Percentiles rank a stretch among this genome's conserved stretches.
These are phyloP conservation scores for Gynandropsis gynandra DNA, from an alignment of 345 rosid genomes.

Conservation along the genomic window DNA sequence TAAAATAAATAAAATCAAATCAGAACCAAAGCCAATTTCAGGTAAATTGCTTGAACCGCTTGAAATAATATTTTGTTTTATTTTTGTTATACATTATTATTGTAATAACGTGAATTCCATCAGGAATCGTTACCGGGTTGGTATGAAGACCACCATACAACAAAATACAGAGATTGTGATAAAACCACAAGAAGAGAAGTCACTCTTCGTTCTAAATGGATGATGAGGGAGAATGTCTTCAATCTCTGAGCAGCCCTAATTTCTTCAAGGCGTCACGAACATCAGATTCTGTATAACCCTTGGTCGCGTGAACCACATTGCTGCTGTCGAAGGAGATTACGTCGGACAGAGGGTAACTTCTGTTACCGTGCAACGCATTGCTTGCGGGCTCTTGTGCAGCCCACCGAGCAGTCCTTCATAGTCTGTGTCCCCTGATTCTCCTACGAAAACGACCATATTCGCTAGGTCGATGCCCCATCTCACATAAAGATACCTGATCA, in stretches of 20 bases:
- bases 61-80: too few species aligned
- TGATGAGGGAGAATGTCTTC: slow-evolving; percentile 12
- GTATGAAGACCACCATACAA: too few species aligned
- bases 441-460: slow-evolving; percentile 79
- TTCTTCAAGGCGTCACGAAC: slow-evolving; percentile 52
- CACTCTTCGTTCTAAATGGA: slow-evolving; percentile 4
- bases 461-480: slow-evolving; percentile 90
- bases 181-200: slow-evolving; percentile 13
- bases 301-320: slow-evolving; percentile 48
- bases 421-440: slow-evolving; percentile 92
- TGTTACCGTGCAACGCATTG: slow-evolving; percentile 50
- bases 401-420: slow-evolving; percentile 94
- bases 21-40: too few species aligned
- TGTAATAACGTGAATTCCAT: too few species aligned
- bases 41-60: too few species aligned
- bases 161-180: too few species aligned
- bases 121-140: too few species aligned
- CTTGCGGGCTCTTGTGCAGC: slow-evolving; percentile 60
- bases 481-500: slow-evolving; percentile 70
- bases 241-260: slow-evolving; percentile 40
- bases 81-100: too few species aligned
- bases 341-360: slow-evolving; percentile 77
- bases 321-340: slow-evolving; percentile 66
- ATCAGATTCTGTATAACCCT: slow-evolving; percentile 36
- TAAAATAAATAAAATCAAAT: too few species aligned